Evolutionary conservation across 2,329 filamentous ascomycete species (phyloP), one percentile per base, ranked within the genome.

Genomic region (Xylaria polymorpha): DNA sequence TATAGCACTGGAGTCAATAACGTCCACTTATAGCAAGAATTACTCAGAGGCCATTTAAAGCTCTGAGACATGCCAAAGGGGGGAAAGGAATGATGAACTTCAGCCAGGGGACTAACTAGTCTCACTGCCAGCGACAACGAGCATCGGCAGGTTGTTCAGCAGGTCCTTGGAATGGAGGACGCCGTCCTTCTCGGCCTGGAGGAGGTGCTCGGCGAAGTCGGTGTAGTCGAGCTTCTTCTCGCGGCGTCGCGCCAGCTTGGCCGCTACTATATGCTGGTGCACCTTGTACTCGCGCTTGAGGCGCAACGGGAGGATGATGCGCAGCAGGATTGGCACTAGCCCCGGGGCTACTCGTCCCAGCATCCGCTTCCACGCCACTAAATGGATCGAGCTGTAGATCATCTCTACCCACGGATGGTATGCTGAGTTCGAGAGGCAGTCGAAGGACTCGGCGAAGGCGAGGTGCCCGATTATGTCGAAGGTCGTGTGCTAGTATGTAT

Each of bases 111-210:
- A 29, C 25, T 29, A 29, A 29, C 25, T 46, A 1, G 46, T 66
- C 22, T 60, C 62, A 20, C 35, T 53, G 1, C 51, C 61, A 12
- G 22, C 61, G 9, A 61, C 46, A 8, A 25, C 20, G 20, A 50
- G 46, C 10, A 50, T 15, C 10, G 20, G 20, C 20, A 50, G 3
- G 10, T 50, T 53, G 4, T 22, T 53, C 20, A 61, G 10, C 14
- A 61, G 46, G 46, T 50, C 22, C 46, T 25, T 50, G 10, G 46
- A 20, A 9, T 50, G 10, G 4, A 50, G 46, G 46, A 50, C 22
- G 46, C 46, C 46, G 20, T 50, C 46, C 46, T 50, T 15, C n/a
- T 44, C 46, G 1, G 9, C 12, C 22, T 48, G 14, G 12, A 46
- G 43, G 2, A 46, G 43, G 43, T 46, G 43, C 39, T 43, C 39